A percentile compares a stretch with the other conserved stretches of the same genome.
phyloP scores from a whole-genome alignment of 116 monocot species.

The Papilionanthe hybrid region DNA sequence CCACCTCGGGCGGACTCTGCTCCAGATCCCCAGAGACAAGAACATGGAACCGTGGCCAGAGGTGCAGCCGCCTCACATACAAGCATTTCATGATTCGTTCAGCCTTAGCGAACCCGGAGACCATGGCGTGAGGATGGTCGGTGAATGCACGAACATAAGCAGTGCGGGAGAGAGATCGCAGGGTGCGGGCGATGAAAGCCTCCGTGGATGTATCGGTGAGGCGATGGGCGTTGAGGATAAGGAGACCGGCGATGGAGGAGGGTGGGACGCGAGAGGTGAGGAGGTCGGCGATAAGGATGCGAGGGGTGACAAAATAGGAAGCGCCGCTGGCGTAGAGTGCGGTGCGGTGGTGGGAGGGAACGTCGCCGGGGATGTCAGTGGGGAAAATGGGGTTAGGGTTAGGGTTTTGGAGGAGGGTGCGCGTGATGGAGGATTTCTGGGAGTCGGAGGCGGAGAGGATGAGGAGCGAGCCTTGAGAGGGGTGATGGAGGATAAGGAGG shows the following conservation, averaged over 20 bases:
- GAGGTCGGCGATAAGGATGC: conserved; percentile 87
- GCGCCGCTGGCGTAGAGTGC: conserved; percentile 15
- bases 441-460: conserved; percentile 60
- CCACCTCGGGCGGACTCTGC: conserved; percentile 67
- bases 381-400: conserved; percentile 17
- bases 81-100: conserved; percentile 75
- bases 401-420: conserved; percentile 23
- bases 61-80: conserved; percentile 54
- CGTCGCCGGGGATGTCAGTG: conserved; percentile 46
- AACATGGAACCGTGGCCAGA: conserved; percentile 89
- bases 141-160: conserved; percentile 56
- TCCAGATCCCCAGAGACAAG: conserved; percentile 80
- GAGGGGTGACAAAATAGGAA: conserved; percentile 42
- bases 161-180: conserved; percentile 28
- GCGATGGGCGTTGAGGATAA: conserved; percentile 78
- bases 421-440: conserved; percentile 42
- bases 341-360: conserved; percentile 52
- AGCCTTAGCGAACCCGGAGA: conserved; percentile 72
- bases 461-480: conserved; percentile 12
- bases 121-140: conserved; percentile 66
- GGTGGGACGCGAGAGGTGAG: conserved; percentile 59
- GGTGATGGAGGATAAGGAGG: conserved; percentile 16
- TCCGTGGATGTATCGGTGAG: conserved; percentile 85
- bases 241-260: conserved; percentile 42
- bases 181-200: conserved; percentile 66